These are phyloP conservation scores for Spathaspora hagerdaliae DNA, from an alignment of 805 yeast species.

Conservation along the genomic window DNA sequence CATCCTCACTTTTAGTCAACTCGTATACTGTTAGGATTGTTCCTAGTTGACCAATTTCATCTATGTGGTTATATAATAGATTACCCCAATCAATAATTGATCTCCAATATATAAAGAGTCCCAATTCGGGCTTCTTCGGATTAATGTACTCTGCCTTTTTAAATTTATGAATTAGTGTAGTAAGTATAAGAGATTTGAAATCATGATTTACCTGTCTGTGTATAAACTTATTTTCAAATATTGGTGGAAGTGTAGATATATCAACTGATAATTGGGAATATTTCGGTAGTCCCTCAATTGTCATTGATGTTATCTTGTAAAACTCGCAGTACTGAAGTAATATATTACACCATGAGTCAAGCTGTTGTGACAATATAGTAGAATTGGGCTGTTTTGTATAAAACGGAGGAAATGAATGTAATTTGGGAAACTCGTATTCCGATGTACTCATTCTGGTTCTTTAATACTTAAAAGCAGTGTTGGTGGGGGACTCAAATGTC, in stretches of 20 bases:
- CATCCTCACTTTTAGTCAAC: conserved; percentile 59
- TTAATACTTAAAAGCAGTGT: too few species aligned
- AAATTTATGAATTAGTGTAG: conserved; percentile 46
- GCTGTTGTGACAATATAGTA: conserved; percentile 71
- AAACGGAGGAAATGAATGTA: conserved; percentile 76
- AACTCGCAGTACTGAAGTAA: conserved; percentile 58
- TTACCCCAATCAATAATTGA: conserved; percentile 47
- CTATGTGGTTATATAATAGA: conserved; percentile 36
- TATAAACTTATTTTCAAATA: conserved; percentile 52
- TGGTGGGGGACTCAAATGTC: too few species aligned
- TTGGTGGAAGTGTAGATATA: conserved; percentile 19
- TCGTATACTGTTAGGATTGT: conserved; percentile 81
- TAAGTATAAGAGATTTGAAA: conserved; percentile 53
- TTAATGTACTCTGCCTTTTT: conserved; percentile 56
- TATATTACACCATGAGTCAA: conserved; percentile 71
- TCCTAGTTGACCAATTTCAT: conserved; percentile 72
- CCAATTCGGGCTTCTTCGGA: conserved; percentile 55
- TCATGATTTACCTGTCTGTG: conserved; percentile 52
- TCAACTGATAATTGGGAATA: conserved; percentile 21
- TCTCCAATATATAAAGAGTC: conserved; percentile 58
- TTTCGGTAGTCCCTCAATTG: conserved; percentile 26
- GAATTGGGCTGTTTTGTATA: conserved; percentile 86
- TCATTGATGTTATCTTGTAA: conserved; percentile 35
- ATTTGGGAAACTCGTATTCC: conserved; percentile 36
- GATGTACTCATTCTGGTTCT: not conserved